Evolutionary conservation across 1,284 basidiomycete genomes (phyloP), one percentile per base, ranked within the genome.

Genomic region (Ceratobasidium sp.): DNA sequence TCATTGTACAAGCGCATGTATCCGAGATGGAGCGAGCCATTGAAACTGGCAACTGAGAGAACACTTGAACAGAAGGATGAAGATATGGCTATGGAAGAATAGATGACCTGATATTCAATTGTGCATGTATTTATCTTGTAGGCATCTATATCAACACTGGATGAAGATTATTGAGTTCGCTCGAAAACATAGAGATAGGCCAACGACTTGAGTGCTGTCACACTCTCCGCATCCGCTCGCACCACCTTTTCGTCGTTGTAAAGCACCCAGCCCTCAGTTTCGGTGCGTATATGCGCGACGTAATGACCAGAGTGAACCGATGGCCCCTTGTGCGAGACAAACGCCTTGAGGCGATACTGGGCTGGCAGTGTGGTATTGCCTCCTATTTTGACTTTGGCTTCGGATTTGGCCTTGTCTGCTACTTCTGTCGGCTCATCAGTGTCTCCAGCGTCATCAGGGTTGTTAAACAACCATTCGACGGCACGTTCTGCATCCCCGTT

Each of bases 241-340:
- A 96, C 94, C 4, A 97, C 95, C 83, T 97, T 98, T 83, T 98
- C 95, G 80, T 98, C 95, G 77, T 98, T 97, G 82, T 94, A 96
- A 76, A 97, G 80, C 71, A 96, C 89, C 93, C 95, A 96, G 81
- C 84, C 71, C 83, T 82, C 21, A 77, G 77, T 75, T 14, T 77
- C 72, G 36, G 79, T 79, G 48, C 85, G 84, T 46, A 96, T 85
- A 79, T 96, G 94, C 28, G 92, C 92, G 23, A 96, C 93, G 78
- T 98, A 98, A 79, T 98, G 96, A 0, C 96, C 96, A 0, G 93
- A 96, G 79, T 97, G 95, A 23, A 96, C 93, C 0, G 93, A 95
- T 0, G 94, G 93, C 0, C 96, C 97, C 78, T 98, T 98, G 84
- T 99, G 97, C 71, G 95, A 98, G 78, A 99, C 90, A 83, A 98